Conservation (phyloP, 2,329 filamentous ascomycete genomes). For the Stagonosporopsis cucurbitacearum region DNA sequence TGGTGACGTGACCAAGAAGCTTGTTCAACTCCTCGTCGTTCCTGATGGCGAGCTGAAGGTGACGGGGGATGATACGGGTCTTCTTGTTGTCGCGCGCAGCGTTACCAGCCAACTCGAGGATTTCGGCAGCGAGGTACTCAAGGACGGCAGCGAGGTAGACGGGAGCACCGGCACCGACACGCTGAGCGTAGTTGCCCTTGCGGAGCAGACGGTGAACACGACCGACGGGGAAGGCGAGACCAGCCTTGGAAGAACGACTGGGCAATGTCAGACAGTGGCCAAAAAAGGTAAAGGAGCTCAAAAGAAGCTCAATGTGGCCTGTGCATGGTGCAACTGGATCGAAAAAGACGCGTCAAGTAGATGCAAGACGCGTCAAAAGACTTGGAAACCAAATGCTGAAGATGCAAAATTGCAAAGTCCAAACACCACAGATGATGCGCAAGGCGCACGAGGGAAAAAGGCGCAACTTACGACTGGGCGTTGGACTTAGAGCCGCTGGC, state of each 20-base stretch:
- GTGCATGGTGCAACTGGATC: conserved; percentile 29
- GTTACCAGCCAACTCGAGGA: conserved; percentile 98
- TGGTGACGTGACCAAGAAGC: conserved; percentile 93
- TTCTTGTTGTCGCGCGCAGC: conserved; percentile 99
- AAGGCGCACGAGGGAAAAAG: conserved; percentile 18
- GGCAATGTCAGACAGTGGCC: conserved; percentile 38
- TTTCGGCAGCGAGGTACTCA: conserved; percentile 98
- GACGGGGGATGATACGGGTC: conserved; percentile 99
- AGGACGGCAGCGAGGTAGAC: conserved; percentile 98
- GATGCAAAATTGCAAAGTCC: conserved; percentile 12
- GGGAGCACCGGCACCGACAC: conserved; percentile 96
- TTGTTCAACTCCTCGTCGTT: conserved; percentile 99
- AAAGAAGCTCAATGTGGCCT: conserved; percentile 22
- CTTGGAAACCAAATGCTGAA: neutral
- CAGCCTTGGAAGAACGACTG: conserved; percentile 98
- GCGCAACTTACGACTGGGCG: conserved; percentile 86
- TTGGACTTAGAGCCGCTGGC: conserved; percentile 94
- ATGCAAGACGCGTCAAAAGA: conserved; percentile 20
- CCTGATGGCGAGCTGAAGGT: conserved; percentile 98
- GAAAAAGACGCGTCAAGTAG: conserved; percentile 35
- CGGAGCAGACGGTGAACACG: conserved; percentile 98
- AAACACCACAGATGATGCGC: conserved; percentile 13
- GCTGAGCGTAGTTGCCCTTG: conserved; percentile 99
- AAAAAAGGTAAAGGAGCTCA: conserved; percentile 30
- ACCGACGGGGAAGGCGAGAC: conserved; percentile 97